These are phyloP conservation scores for Microbotryomycetes sp. DNA, from an alignment of 1,284 basidiomycete species.

Conservation along the genomic window DNA sequence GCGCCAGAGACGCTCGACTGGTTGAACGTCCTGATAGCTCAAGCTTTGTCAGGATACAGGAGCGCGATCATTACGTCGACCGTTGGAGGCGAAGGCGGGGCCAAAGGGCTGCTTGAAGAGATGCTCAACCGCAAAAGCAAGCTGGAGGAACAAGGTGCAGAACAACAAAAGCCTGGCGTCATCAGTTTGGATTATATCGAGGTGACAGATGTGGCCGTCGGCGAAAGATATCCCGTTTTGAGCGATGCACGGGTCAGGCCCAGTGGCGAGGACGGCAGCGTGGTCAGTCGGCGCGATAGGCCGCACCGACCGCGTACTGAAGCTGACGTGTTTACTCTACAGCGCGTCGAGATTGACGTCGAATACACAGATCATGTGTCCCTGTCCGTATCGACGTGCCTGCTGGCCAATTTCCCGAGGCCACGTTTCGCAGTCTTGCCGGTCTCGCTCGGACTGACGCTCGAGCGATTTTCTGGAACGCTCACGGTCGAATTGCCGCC, in stretches of 20 bases:
- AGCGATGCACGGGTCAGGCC: constrained; percentile 49
- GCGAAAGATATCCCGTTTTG: constrained; percentile 45
- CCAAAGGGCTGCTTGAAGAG: constrained; percentile 31
- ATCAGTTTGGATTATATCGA: constrained; percentile 38
- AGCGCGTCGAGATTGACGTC: constrained; percentile 51
- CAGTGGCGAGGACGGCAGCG: constrained; percentile 47
- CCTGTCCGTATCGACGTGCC: constrained; percentile 49
- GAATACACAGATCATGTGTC: constrained; percentile 50
- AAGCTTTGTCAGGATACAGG: constrained; percentile 44
- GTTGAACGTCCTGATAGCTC: constrained; percentile 52
- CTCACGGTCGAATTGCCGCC: constrained; percentile 35
- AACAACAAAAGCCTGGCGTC: constrained; percentile 19
- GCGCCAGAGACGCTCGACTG: constrained; percentile 49
- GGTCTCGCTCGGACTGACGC: constrained; percentile 48
- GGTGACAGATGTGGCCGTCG: constrained; percentile 50
- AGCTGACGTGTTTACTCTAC: neutral
- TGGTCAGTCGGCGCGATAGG: constrained; percentile 36
- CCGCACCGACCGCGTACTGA: neutral
- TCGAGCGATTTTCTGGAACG: constrained; percentile 50
- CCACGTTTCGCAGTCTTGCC: constrained; percentile 52
- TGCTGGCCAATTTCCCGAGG: constrained; percentile 51
- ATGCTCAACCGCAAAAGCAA: constrained; percentile 24
- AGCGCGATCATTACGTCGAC: constrained; percentile 24
- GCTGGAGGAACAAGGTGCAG: constrained; percentile 23
- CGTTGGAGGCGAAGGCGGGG: constrained; percentile 18